These are phyloP conservation scores for Samsoniella hepiali DNA, from an alignment of 2,329 filamentous ascomycete species.

Conservation along the genomic window DNA sequence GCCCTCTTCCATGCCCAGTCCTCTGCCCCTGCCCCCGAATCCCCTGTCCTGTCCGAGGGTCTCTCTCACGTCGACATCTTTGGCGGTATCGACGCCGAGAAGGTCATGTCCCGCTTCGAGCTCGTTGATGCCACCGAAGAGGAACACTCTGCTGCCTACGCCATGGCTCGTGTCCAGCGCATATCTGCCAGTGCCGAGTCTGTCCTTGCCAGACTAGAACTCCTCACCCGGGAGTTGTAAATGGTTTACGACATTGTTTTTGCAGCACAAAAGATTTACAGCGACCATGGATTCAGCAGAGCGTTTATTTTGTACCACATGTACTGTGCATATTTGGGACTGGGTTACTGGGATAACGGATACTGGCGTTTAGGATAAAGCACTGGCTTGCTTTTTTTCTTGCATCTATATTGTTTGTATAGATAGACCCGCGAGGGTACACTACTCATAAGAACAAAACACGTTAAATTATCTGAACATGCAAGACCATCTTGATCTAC, in stretches of 20 bases:
- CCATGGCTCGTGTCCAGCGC: slow-evolving; percentile 49
- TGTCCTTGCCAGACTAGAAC: slow-evolving; percentile 36
- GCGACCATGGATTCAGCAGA: slow-evolving; percentile 17
- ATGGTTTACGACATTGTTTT: slow-evolving; percentile 2
- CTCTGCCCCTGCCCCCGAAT: slow-evolving; percentile 25
- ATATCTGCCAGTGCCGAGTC: slow-evolving; percentile 40
- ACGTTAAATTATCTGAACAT: background rate
- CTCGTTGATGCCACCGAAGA: slow-evolving; percentile 59
- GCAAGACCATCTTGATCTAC: no score
- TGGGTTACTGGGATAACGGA: slow-evolving; percentile 15
- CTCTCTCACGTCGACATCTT: slow-evolving; percentile 43
- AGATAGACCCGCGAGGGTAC: slow-evolving; percentile 10
- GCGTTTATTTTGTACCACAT: slow-evolving; percentile 17
- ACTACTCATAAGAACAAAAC: slow-evolving; percentile 5
- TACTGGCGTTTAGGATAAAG: slow-evolving; percentile 12
- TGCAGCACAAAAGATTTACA: slow-evolving; percentile 14
- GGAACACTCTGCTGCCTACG: slow-evolving; percentile 41
- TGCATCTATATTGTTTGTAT: slow-evolving; percentile 12
- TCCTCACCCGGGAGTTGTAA: slow-evolving; percentile 36
- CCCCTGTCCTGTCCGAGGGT: slow-evolving; percentile 41
- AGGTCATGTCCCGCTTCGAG: slow-evolving; percentile 59
- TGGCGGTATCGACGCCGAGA: slow-evolving; percentile 59
- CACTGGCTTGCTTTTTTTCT: background rate
- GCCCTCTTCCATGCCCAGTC: slow-evolving; percentile 54
- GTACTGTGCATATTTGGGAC: slow-evolving; percentile 14